Base-by-base conservation (phyloP, 257 asterid genomes). In the Euphrasia confusa region DNA sequence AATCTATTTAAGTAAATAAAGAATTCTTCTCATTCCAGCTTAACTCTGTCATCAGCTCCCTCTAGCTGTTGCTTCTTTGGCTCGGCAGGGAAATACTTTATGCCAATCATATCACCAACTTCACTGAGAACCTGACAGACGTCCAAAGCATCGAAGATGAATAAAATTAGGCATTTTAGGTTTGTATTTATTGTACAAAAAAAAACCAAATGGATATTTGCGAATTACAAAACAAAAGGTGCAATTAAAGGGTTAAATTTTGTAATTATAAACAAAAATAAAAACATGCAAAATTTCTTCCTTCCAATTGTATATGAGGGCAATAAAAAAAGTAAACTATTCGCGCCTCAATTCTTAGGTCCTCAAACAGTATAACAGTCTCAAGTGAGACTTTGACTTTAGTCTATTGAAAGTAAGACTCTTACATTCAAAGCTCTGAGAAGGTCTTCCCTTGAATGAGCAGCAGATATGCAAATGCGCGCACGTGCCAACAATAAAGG, bases 401-500 rank as follows among this genome's bases (percentile, higher is more conserved):
- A 30, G 33, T 30, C 33, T 30, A 30, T 30, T 5, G 33, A 3
- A 53, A 24, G 58, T 14, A 13, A 65, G 55, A 65, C 13, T 18
- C 72, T 61, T 40, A 92, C 99, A 87, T 92, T 89, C 60, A 89
- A 78, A 57, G 97, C 98, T 83, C 74, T 81, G 69, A 83, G 55
- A 70, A 92, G 93, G 80, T 92, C 97, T 79, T 92, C 97, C 80
- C 94, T 81, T 57, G 96, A 59, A 69, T 92, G 98, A 74, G 97
- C 77, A 67, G 98, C 98, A 60, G 97, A 89, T 61, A 92, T 85
- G 73, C 97, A 92, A 66, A 92, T 84, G 35, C 98, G 95, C 7
- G 95, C 98, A 70, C 98, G 95, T 52, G 97, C 97, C 81, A 92
- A 69, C 66, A 92, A 82, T 69, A 92, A 84, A 37, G 99, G 95